Evolutionary conservation across 2,329 filamentous ascomycete genomes (phyloP), one percentile per base, ranked within the genome.

Genomic region (Verruconis gallopava): DNA sequence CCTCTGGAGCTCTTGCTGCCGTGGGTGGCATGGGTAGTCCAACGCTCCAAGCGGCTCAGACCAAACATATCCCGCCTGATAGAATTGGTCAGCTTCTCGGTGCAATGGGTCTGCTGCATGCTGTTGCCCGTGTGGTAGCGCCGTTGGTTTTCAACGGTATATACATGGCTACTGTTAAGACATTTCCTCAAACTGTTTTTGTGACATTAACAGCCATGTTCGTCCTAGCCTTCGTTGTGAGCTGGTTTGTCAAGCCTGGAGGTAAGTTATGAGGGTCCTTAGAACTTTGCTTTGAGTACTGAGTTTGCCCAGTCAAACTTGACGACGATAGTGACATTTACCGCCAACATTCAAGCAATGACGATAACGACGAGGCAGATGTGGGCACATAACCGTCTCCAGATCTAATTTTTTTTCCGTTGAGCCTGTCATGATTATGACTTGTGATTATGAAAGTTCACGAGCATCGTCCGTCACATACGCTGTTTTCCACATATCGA

Each of bases 1-100:
- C 76, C 1, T 81, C 78, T 14, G 89, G 85, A 37, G 67, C 84
- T 35, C 52, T 88, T 14, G 80, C 85, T 1, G 72, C 85, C 0
- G 63, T 93, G 30, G 89, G 89, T 18, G 88, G 88, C 1, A 78
- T 96, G 36, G 88, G 81, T 0, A 81, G 80, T 25, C 88, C 91
- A 1, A 91, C 84, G 0, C 69, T 93, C 38, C 85, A 93, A 54
- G 80, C 83, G 1, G 74, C 81, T 1, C 66, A 95, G 39, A 95
- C 86, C 15, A 96, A 95, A 57, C 91, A 96, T 58, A 80, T 96
- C 0, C 85, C 88, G 0, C 69, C 77, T 1, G 82, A 91, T 48
- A 74, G 75, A 37, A 80, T 91, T 0, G 91, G 91, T 0, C 79
- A 91, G 57, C 66, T 96, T n/a, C 71, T 98, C 0, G 91, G 91